Base-by-base conservation (phyloP, 306 rosid genomes). In the Quillaja saponaria region DNA sequence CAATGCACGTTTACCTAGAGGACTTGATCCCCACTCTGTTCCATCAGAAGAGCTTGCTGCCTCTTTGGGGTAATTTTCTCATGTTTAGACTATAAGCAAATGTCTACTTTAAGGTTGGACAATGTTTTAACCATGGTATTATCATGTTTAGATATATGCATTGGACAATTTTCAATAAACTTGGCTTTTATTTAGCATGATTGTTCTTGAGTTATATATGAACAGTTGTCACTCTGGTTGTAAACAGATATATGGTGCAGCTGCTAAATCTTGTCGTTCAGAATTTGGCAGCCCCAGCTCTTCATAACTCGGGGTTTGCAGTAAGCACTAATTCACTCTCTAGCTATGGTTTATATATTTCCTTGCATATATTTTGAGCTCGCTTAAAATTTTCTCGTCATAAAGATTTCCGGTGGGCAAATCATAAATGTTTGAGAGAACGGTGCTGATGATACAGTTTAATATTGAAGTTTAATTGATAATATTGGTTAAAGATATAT, bases 221-320 rank as follows among this genome's bases (percentile, higher is more conserved):
- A 75, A 68, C 20, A 8, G 47, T 62, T 61, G 49, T 66, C 13
- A 1, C 55, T 31, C 48, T 75, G 45, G 61, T 76, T 76, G 76
- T 58, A 55, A 71, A 66, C 87, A 92, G 98, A 70, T 92, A 92
- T 77, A 92, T 84, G 95, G 89, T 89, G 72, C 99, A 92, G 76
- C 96, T 92, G 67, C 79, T 92, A 50, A 89, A 87, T 81, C 94
- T 92, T 61, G 60, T 89, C 68, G 95, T 84, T 71, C 95, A 80
- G 74, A 77, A 74, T 85, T 80, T 92, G 84, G 95, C 87, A 82
- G 89, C 88, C 78, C 97, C 99, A 61, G 87, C 90, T 48, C 95
- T 92, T 87, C 99, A 89, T 81, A 86, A 86, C 79, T 78, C 99
- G 13, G 99, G 99, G 72, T 92, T 92, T 75, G 97, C 97, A 59